Base-by-base conservation (phyloP, 2,329 filamentous ascomycete genomes). In the Fusarium sp. region DNA sequence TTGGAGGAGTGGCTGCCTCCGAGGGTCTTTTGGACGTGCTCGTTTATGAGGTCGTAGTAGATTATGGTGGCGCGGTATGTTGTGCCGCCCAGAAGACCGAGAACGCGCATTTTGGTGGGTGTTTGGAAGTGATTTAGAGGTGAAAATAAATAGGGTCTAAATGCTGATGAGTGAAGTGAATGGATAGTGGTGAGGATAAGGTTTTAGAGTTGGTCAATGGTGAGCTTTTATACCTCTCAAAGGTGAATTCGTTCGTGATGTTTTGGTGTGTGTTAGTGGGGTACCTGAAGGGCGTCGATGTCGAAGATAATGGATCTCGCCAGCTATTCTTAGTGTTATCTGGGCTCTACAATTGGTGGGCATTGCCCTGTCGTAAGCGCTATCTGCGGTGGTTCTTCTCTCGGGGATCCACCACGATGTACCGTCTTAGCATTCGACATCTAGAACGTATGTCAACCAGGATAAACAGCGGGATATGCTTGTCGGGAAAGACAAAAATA, bases 21-120 rank as follows among this genome's bases (percentile, higher is more conserved):
- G 8, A 52, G 30, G 8, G 28, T 26, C 18, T 28, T 6, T 7
- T 61, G 55, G 7, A 62, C 58, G 4, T 62, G 37, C 4, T 58
- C 55, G 26, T 62, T 62, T 23, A 61, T 62, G 14, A 61, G 21
- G 6, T 61, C 34, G 12, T 54, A 62, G 23, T 62, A 61, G 19
- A 61, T 21, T 1, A 61, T 8, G 7, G 59, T 61, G 14, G 46
- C 46, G 6, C 42, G 42, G 46, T 62, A 62, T 7, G 59, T 61
- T 14, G 48, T 62, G 1, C 59, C 59, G 3, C 59, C 59, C 6
- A 62, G 56, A 9, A 62, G 46, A 9, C 59, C 59, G 4, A 62
- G 9, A 0, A 61, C 57, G 5, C 59, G 59, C 59, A 62, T 62
- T 8, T 21, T 62, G 26, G n/a, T 42, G 18, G 1, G 21, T 25